Percentiles rank a stretch among this genome's conserved stretches.
Conservation (phyloP, 2,329 filamentous ascomycete genomes). For the Talaromyces sp. region DNA sequence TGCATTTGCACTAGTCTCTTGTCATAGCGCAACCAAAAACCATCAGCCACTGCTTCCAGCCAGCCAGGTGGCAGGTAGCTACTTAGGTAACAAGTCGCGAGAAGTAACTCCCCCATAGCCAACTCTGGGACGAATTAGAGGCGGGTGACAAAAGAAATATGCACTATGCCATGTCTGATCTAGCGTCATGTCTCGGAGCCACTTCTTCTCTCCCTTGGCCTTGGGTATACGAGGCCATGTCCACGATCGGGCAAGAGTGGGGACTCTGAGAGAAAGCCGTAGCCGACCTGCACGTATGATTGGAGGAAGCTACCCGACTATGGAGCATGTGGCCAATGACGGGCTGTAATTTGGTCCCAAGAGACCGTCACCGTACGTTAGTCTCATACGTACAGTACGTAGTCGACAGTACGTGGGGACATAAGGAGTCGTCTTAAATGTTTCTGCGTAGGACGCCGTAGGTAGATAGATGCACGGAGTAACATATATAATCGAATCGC, state of each 20-base stretch:
- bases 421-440: background rate
- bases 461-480: background rate
- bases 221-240: background rate
- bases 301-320: background rate
- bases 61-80: background rate
- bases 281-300: background rate
- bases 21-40: conserved; percentile 2
- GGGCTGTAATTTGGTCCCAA: background rate
- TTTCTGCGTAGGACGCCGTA: background rate
- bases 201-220: background rate
- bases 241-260: conserved; percentile 2
- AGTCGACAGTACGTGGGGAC: background rate
- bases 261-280: background rate
- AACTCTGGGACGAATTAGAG: background rate
- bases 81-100: background rate
- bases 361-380: conserved; percentile 1
- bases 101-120: background rate
- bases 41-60: background rate
- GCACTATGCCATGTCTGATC: background rate
- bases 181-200: background rate
- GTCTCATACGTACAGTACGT: background rate
- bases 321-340: background rate
- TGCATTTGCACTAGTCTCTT: conserved; percentile 3
- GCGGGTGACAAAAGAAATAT: background rate
- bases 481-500: background rate